These are phyloP conservation scores for Endocarpon pusillum DNA, from an alignment of 495 filamentous ascomycete species.

Conservation along the genomic window DNA sequence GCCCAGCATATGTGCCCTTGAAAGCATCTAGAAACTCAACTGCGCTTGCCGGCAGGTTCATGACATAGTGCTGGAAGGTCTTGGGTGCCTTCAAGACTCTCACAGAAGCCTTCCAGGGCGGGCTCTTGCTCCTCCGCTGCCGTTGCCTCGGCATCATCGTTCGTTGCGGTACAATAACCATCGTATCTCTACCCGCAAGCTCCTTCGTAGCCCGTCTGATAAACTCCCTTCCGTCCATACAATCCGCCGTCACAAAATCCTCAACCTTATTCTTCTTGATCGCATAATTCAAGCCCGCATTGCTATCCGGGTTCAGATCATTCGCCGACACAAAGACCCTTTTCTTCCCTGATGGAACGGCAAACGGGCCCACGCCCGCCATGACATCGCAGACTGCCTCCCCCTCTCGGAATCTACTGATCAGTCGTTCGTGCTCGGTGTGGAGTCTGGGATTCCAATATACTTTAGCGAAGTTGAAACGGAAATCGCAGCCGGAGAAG, in stretches of 20 bases:
- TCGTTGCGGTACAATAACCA: too few relatives aligned
- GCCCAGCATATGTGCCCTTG: conserved; percentile 58
- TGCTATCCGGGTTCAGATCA: conserved; percentile 87
- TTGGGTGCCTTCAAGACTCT: conserved; percentile 34
- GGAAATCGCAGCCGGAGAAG: conserved; percentile 32
- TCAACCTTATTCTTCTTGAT: conserved; percentile 64
- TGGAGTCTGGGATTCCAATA: conserved; percentile 94
- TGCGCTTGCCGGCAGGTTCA: conserved; percentile 88
- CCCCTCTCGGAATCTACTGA: conserved; percentile 59
- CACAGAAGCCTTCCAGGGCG: conserved; percentile 9
- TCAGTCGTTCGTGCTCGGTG: conserved; percentile 69
- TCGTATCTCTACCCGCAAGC: conserved; percentile 23
- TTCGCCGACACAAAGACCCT: conserved; percentile 92
- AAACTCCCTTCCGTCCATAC: conserved; percentile 64
- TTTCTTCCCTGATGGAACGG: conserved; percentile 77
- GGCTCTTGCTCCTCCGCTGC: conserved; percentile 12
- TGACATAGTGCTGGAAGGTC: conserved; percentile 77
- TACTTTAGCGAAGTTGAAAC: conserved; percentile 51
- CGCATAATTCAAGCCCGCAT: conserved; percentile 47
- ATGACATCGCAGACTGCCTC: conserved; percentile 94
- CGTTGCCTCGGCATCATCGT: conserved; percentile 21
- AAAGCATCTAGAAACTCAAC: conserved; percentile 75
- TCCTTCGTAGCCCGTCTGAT: conserved; percentile 48
- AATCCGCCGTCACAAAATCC: conserved; percentile 59
- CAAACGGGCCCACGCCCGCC: conserved; percentile 94